Base-by-base conservation (phyloP, 129 eudicot genomes). In the Ambrosia trifida region DNA sequence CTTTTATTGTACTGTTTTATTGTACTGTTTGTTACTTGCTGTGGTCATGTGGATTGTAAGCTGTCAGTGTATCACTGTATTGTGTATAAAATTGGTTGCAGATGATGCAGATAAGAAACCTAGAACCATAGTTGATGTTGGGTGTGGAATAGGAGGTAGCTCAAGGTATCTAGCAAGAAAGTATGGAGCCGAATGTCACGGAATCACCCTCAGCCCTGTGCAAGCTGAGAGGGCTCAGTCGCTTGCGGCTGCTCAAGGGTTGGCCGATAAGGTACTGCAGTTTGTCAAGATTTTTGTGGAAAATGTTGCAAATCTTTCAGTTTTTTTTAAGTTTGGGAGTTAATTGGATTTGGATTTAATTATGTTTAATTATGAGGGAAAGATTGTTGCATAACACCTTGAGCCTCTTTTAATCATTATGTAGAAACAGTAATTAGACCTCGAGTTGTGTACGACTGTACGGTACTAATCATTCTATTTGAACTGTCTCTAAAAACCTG, bases 101-200 rank as follows among this genome's bases (percentile, higher is more conserved):
- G 98, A 74, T 46, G 96, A 91, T 52, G 73, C 78, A 24, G 64
- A 8, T 16, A 73, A 64, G 72, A 84, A 74, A 51, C 98, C 98
- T 1, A 83, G 40, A 61, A 81, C 44, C 54, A 83, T 92, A 64
- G 95, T 92, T 36, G 98, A 92, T 86, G 94, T 92, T 17, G 98
- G 98, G 19, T 92, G 98, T 81, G 98, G 98, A 5, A 89, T 92
- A 63, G 98, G 98, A 57, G 98, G 98, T 30, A 92, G 96, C 75
- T 86, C 98, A 11, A 85, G 98, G 77, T 89, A 86, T 76, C 70
- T 92, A 31, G 95, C 95, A 3, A 83, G 32, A 58, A 92, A 92
- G 57, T 92, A 83, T 44, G 98, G 87, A 11, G 96, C 96, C 1
- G 76, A 78, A 76, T 76, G 86, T 59, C 76, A 67, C 61, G 98